A percentile compares a stretch with the other conserved stretches of the same genome.
Conservation (phyloP, 2,329 filamentous ascomycete species). For the Colletotrichum orchidophilum region DNA sequence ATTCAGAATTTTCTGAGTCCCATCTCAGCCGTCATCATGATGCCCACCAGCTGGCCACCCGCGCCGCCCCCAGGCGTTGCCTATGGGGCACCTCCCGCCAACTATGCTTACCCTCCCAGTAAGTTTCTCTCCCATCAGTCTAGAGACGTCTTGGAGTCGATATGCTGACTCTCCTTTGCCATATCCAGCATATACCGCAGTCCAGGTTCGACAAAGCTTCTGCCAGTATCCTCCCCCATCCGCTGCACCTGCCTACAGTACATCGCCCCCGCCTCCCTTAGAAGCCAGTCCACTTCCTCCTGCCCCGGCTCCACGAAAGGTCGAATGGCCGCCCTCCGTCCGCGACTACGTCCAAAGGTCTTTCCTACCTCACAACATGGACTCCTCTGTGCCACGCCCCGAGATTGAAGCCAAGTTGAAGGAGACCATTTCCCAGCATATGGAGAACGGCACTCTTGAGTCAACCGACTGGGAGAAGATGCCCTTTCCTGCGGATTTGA, state of each 20-base stretch:
- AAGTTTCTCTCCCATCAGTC: conserved; percentile 36
- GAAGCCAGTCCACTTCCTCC: conserved; percentile 26
- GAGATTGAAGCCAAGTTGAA: conserved; percentile 90
- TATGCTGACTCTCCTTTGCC: conserved; percentile 31
- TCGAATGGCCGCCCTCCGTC: conserved; percentile 84
- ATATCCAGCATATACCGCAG: conserved; percentile 68
- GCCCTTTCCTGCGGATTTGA: conserved; percentile 85
- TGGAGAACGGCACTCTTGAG: conserved; percentile 76
- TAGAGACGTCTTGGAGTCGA: background rate
- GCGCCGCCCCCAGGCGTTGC: conserved; percentile 50
- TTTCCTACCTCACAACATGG: conserved; percentile 78
- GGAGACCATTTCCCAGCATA: conserved; percentile 83
- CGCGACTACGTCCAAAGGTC: conserved; percentile 89
- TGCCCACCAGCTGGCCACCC: conserved; percentile 43
- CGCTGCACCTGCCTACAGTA: conserved; percentile 31
- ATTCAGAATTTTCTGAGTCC: conserved; percentile 2
- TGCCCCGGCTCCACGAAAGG: conserved; percentile 61
- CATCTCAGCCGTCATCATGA: conserved; percentile 38
- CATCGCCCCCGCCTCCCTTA: conserved; percentile 37
- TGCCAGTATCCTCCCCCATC: conserved; percentile 54
- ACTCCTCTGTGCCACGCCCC: conserved; percentile 66
- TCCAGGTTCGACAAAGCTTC: conserved; percentile 70
- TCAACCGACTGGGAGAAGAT: conserved; percentile 84
- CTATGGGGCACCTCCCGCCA: conserved; percentile 44
- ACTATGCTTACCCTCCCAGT: conserved; percentile 52